Base-by-base conservation (phyloP, 2,329 filamentous ascomycete genomes). In the Clonostachys chloroleuca region DNA sequence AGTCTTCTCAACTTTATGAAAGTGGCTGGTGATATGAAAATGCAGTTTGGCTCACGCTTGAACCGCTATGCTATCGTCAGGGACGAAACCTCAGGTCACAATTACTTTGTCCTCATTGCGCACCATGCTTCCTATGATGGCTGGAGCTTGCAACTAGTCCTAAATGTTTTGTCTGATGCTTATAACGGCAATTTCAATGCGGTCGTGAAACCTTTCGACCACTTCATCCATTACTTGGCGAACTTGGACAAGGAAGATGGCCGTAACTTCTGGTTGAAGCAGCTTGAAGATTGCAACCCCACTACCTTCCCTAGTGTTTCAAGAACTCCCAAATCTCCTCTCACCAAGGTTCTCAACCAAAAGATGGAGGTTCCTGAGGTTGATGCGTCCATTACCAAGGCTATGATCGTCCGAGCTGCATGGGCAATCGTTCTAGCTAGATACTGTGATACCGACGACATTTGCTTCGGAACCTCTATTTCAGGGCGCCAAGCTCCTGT, bases 21-120 rank as follows among this genome's bases (percentile, higher is more conserved):
- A 13, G 39, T 30, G 20, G 14, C 37, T 6, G 12, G 6, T 14
- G 20, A 41, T n/a, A 42, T 42, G 9, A 33, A 41, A 16, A 49
- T 52, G 49, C 45, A 47, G 4, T 49, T 51, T 17, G 51, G 49
- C 12, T 47, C 47, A 34, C 44, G 42, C 1, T 42, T 52, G 33
- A 48, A 44, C 47, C 43, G 37, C 34, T 34, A 42, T 47, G 30
- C 33, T 40, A 34, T 52, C 3, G 45, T 51, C 7, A 44, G 18
- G 35, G 51, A 37, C 42, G 36, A 34, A 17, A 36, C 18, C 16
- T 34, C n/a, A 3, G 41, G 20, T 1, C 24, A 37, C 43, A 45
- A 7, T 3, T 56, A 40, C 6, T 55, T 63, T 12, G 48, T 59
- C 5, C 56, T 54, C 47, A 57, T 55, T 5, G 49, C 52, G 2